Evolutionary conservation across 2,329 filamentous ascomycete species (phyloP).

Genomic region (Bipolaris bicolor): DNA sequence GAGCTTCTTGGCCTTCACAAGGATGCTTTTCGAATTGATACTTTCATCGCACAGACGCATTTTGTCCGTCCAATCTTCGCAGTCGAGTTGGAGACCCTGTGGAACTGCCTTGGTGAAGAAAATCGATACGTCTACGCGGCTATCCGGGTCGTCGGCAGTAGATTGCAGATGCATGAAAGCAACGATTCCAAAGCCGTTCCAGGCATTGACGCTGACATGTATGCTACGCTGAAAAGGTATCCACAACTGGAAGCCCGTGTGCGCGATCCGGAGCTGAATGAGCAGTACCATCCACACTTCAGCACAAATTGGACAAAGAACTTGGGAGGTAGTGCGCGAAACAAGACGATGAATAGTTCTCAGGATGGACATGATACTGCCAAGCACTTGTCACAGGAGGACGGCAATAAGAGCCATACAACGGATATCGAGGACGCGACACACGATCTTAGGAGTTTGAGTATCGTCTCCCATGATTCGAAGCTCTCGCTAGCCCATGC

Average conservation of each 20-base stretch:
- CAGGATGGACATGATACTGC: neutral
- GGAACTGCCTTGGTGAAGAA: conserved; percentile 25
- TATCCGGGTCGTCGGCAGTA: conserved; percentile 19
- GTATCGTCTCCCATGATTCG: neutral
- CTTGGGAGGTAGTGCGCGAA: neutral
- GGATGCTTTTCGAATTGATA: conserved; percentile 29
- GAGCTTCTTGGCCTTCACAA: conserved; percentile 24
- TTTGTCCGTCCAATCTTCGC: conserved; percentile 22
- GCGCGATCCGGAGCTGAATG: conserved; percentile 17
- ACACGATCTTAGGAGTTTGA: neutral
- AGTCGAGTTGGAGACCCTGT: conserved; percentile 26
- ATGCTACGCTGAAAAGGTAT: conserved; percentile 13
- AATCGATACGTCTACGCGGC: conserved; percentile 29
- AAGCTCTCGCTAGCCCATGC: neutral
- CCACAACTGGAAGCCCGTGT: conserved; percentile 15
- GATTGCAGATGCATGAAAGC: conserved; percentile 3
- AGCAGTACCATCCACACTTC: conserved; percentile 15
- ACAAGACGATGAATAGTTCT: neutral
- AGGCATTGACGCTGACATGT: conserved; percentile 7
- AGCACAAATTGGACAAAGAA: conserved; percentile 13
- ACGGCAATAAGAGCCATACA: neutral
- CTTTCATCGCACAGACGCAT: conserved; percentile 18
- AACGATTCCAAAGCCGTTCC: neutral
- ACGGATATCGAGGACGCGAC: neutral
- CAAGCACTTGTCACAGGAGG: neutral